Conservation (phyloP, 257 asterid genomes). For the Nicotiana paniculata region DNA sequence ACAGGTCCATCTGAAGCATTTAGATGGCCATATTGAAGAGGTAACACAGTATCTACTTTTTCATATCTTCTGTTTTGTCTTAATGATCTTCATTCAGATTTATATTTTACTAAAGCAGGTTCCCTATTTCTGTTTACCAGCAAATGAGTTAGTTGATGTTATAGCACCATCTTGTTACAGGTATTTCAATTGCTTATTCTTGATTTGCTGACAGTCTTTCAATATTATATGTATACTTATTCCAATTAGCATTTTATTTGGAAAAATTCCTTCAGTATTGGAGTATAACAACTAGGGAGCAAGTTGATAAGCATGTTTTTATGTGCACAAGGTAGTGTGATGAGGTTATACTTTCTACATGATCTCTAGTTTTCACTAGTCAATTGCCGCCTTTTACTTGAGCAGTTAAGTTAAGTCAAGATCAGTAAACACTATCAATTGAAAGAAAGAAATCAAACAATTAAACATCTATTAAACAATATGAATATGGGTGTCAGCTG, state of each 20-base stretch:
- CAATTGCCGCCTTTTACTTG: not conserved
- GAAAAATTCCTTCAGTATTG: not conserved
- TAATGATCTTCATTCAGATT: slow-evolving; percentile 28
- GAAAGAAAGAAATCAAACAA: not conserved
- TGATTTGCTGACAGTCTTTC: not conserved
- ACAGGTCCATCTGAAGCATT: slow-evolving; percentile 96
- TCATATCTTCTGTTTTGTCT: slow-evolving; percentile 18
- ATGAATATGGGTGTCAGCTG: not conserved
- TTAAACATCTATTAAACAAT: not conserved
- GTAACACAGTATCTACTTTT: slow-evolving; percentile 30
- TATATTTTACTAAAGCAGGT: slow-evolving; percentile 61
- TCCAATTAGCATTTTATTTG: not conserved
- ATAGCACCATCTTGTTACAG: slow-evolving; percentile 99
- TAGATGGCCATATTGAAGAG: slow-evolving; percentile 98
- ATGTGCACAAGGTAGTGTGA: not conserved
- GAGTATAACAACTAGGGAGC: not conserved
- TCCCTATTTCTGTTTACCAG: slow-evolving; percentile 99
- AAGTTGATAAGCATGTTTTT: not conserved
- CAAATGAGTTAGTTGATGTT: slow-evolving; percentile 90
- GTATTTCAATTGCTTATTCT: slow-evolving; percentile 31
- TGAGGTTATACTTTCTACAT: not conserved
- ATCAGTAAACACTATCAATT: not conserved
- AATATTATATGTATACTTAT: not conserved
- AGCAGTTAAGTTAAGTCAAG: not conserved
- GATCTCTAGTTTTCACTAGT: not conserved